Evolutionary conservation across 805 yeast genomes (phyloP).

Genomic region (Ogataea henricii): DNA sequence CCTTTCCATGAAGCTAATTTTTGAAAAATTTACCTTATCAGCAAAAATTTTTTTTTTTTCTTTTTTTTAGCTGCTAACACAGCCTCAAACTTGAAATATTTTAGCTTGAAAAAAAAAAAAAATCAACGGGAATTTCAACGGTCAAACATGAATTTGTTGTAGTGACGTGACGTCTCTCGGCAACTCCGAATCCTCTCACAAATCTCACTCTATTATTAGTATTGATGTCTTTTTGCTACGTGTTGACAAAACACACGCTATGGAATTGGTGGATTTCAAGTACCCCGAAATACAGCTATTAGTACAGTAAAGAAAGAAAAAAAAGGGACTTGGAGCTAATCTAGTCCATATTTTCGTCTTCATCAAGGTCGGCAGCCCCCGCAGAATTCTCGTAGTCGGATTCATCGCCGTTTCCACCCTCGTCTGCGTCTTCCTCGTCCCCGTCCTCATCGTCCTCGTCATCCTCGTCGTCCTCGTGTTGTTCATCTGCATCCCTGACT

Average conservation of each 20-base stretch:
- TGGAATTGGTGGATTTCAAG: neutral
- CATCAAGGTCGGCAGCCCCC: constrained; percentile 10
- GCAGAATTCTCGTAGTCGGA: constrained; percentile 7
- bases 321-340: neutral
- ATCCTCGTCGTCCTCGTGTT: constrained; percentile 2
- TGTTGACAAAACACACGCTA: neutral
- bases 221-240: neutral
- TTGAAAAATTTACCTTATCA: constrained; percentile 3
- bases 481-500: neutral
- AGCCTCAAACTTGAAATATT: neutral
- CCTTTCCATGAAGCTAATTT: too few species aligned
- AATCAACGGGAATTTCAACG: too few species aligned
- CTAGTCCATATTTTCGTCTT: constrained; percentile 10
- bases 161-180: too few species aligned
- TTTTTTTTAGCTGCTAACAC: neutral
- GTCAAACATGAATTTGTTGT: too few species aligned
- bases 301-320: neutral
- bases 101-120: too few species aligned
- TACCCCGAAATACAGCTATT: constrained; percentile 1
- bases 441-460: neutral
- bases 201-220: neutral
- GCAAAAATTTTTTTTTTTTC: neutral
- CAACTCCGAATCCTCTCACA: neutral
- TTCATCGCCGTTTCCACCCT: neutral
- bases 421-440: neutral